Evolutionary conservation across 2,329 filamentous ascomycete species (phyloP), one percentile per base, ranked within the genome.

Genomic region (Talaromyces rugulosus): DNA sequence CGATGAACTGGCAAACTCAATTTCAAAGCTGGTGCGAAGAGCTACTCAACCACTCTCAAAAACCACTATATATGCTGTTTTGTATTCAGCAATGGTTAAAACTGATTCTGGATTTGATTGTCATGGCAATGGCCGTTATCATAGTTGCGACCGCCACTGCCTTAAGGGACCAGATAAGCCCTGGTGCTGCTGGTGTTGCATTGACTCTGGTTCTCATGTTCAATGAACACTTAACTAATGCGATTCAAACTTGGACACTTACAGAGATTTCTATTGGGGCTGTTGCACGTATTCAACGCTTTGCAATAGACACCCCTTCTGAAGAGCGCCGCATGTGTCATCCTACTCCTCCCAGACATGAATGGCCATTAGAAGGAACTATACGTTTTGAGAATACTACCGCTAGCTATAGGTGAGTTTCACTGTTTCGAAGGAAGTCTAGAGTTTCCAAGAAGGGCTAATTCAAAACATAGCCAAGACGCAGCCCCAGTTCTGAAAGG

Each of bases 181-280:
- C 79, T 3, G 82, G 80, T 28, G 79, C 78, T 55, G 76, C 83
- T 9, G 83, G 83, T 62, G 75, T 85, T 12, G 82, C 82, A 0
- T 70, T 86, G 11, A 70, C 83, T 23, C 83, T 83, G 59, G 76
- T 85, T 42, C 79, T 86, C 18, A 71, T 77, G 30, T 83, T 86
- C 70, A 83, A 80, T 51, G 75, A 80, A 50, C 78, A 75, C 56
- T 74, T 86, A 61, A 82, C 81, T 57, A 69, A 80, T 7, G 69
- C 83, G 14, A 75, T 84, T 9, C 75, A 76, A 28, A 78, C 77
- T 56, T 87, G 84, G 83, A 86, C 84, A 0, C 76, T 78, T 44
- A 72, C 87, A 11, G 85, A 87, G 65, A 87, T 83, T 0, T 79
- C 80, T 31, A 79, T 87, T 51, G 85, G 85, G 5, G 83, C 83